Evolutionary conservation across 2,329 filamentous ascomycete genomes (phyloP).

Genomic region (Alternaria longipes): DNA sequence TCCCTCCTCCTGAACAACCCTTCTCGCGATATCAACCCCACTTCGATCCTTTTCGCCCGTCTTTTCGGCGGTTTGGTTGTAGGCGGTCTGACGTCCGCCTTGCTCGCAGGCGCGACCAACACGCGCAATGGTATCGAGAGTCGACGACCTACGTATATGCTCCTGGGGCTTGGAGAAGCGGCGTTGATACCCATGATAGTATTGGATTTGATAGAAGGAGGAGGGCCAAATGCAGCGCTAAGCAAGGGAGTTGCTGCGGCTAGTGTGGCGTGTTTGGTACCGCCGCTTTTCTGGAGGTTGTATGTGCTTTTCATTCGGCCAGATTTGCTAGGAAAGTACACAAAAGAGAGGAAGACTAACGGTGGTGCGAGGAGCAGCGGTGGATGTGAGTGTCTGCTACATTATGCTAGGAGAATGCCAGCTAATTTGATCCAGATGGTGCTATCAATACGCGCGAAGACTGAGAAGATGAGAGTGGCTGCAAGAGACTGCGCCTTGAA

Average conservation of each 20-base stretch:
- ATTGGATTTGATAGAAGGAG: constrained; percentile 29
- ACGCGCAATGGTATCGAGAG: constrained; percentile 39
- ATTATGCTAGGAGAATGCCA: not conserved
- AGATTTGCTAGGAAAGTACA: constrained; percentile 35
- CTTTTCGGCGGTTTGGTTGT: constrained; percentile 36
- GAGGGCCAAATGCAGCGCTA: constrained; percentile 27
- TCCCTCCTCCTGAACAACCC: constrained; percentile 32
- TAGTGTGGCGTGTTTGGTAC: constrained; percentile 29
- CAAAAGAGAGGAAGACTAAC: constrained; percentile 10
- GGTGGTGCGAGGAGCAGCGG: constrained; percentile 3
- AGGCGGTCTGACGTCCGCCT: constrained; percentile 34
- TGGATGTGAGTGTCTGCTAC: constrained; percentile 11
- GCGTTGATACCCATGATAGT: constrained; percentile 31
- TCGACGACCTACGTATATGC: constrained; percentile 32
- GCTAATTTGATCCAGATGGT: constrained; percentile 12
- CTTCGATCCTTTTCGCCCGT: constrained; percentile 35
- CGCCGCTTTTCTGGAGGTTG: constrained; percentile 36
- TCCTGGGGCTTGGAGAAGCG: constrained; percentile 35
- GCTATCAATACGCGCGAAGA: constrained; percentile 10
- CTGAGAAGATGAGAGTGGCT: not conserved
- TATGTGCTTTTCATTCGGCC: constrained; percentile 35
- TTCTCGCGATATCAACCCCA: constrained; percentile 31
- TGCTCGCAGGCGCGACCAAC: constrained; percentile 33
- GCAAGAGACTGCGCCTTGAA: not conserved
- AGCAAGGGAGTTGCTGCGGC: constrained; percentile 27